phyloP scores from a whole-genome alignment of 2,329 filamentous ascomycete genomes.

The Microcera coccophila region DNA sequence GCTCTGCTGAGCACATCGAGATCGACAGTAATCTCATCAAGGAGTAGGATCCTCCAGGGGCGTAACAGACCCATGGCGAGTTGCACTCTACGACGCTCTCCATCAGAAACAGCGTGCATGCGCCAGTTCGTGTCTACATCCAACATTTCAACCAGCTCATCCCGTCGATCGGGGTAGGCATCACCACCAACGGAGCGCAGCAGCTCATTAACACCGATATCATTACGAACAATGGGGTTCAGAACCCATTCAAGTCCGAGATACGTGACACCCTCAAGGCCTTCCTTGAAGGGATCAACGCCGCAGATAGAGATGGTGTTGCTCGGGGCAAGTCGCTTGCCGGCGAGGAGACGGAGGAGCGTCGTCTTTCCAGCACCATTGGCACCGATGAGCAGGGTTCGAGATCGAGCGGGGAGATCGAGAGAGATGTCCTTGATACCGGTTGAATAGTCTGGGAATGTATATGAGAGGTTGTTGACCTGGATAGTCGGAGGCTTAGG shows the following conservation, averaged over 20 bases:
- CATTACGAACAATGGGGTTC: slow-evolving; percentile 91
- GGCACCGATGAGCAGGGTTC: slow-evolving; percentile 89
- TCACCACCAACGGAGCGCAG: slow-evolving; percentile 83
- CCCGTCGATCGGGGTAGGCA: slow-evolving; percentile 72
- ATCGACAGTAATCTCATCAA: slow-evolving; percentile 97
- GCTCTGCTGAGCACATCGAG: slow-evolving; percentile 81
- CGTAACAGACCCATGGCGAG: slow-evolving; percentile 91
- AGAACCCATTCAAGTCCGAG: slow-evolving; percentile 97
- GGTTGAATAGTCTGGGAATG: slow-evolving; percentile 78
- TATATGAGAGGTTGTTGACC: slow-evolving; percentile 76
- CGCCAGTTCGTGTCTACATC: slow-evolving; percentile 92
- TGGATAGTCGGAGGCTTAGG: slow-evolving; percentile 57
- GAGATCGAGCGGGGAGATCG: slow-evolving; percentile 73
- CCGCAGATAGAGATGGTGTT: slow-evolving; percentile 72
- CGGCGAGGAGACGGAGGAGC: slow-evolving; percentile 86
- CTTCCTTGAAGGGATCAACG: slow-evolving; percentile 86
- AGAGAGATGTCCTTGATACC: slow-evolving; percentile 73
- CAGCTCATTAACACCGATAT: slow-evolving; percentile 86
- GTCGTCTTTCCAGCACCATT: slow-evolving; percentile 98
- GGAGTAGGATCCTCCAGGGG: slow-evolving; percentile 84
- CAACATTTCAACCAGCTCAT: slow-evolving; percentile 81
- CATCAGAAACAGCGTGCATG: slow-evolving; percentile 93
- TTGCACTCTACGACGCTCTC: slow-evolving; percentile 86
- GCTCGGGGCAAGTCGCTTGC: slow-evolving; percentile 84
- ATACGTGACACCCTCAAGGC: slow-evolving; percentile 92